Evolutionary conservation across 1,284 basidiomycete species (phyloP), one percentile per base, ranked within the genome.

Genomic region (Ganoderma leucocontextum): DNA sequence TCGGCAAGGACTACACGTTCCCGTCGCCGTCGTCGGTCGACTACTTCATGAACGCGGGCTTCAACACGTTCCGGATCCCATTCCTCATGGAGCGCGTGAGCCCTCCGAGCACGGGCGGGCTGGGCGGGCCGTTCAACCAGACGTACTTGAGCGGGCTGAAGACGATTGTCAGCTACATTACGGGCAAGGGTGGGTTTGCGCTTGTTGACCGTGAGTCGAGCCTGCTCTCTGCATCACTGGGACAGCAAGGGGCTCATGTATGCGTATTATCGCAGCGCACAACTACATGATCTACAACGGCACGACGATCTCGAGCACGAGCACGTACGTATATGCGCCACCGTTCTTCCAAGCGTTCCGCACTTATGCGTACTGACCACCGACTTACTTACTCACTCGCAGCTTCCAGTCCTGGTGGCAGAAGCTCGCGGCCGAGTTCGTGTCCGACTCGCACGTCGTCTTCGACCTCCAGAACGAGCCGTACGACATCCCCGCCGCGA

Each of bases 391-490:
- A 42, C 15, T 4, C 78, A 42, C 9, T 29, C 2, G 39, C 63
- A 87, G 85, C 68, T 89, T 89, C 82, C 82, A 85, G 68, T 84
- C 83, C 17, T 73, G 71, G 82, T 89, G 89, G 89, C 84, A 78
- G 71, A 87, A 87, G 77, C 79, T 89, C 44, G 84, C 86, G 47
- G 80, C 72, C 52, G 76, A 84, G 79, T 90, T 89, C 76, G 86
- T 87, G 62, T 71, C 81, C 44, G 85, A 89, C 80, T 72, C 66
- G 69, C 78, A 83, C 63, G 87, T 89, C 70, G 84, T 89, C 75
- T 89, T 89, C 76, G 89, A 89, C 73, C 75, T 89, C 70, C 87
- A 87, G 84, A 91, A 90, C 79, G 88, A 90, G 79, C 89, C 89
- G 42, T 75, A 89, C 72, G 84, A 80, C 68, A 87, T 89, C 68